Evolutionary conservation across 495 filamentous ascomycete species (phyloP), one percentile per base, ranked within the genome.

Genomic region (Lepidopterella palustris): DNA sequence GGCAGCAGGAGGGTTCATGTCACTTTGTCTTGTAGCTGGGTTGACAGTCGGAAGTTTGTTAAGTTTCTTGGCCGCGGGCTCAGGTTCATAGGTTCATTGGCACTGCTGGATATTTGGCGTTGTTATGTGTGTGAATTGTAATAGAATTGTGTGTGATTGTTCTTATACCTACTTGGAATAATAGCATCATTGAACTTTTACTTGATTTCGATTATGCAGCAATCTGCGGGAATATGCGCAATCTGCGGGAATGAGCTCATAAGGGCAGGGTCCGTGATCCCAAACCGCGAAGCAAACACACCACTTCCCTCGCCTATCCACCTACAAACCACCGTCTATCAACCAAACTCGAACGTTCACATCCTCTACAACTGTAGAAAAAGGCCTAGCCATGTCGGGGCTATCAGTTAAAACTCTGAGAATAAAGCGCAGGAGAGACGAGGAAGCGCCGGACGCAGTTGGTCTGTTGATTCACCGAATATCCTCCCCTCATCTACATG

Each of bases 1-100:
- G 76, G 89, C 90, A 18, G 85, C 90, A 6, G 93, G 93, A 31
- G 90, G 88, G 5, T 97, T 97, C 64, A 97, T 98, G 93, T 88
- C 88, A 8, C 68, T 95, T 65, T 88, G 86, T 74, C 79, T 97
- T 35, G 88, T 96, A 26, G 86, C 78, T 23, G 93, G 93, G 1
- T 72, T 97, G 74, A 82, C 89, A 3, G 82, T 80, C 45, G 93
- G 93, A 13, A 97, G 92, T 77, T 74, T 97, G 67, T 70, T 91
- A 73, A 97, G 92, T 71, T 99, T 97, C 72, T 74, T 82, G 25
- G 85, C 80, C 63, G 79, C 82, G 23, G 78, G 78, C 3, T 60
- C 18, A 50, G 21, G 20, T 18, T 25, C 35, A 15, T 42, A 42
- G 35, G 3, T 15, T 42, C 10, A 18, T 13, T 11, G 35, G 18